Conservation (phyloP, 352 stramenopile species). For the Pythium rhizo-oryzae region DNA sequence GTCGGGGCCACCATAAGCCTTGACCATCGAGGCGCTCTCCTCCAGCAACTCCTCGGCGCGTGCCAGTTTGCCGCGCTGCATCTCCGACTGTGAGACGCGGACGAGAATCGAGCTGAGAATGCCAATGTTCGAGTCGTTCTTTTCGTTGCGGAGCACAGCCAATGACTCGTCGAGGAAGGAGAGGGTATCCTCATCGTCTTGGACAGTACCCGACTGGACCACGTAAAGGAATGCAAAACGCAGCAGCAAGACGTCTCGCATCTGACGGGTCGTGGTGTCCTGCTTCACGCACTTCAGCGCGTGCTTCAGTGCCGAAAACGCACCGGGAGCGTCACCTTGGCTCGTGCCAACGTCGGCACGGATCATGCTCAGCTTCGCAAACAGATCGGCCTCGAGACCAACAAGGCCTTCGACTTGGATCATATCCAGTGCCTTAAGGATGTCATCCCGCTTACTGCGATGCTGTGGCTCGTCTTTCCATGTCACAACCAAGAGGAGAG, state of each 20-base stretch:
- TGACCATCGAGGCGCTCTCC: slow-evolving; percentile 17
- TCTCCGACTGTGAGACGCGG: slow-evolving; percentile 24
- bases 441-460: slow-evolving; percentile 15
- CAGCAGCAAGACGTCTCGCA: slow-evolving; percentile 16
- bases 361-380: slow-evolving; percentile 22
- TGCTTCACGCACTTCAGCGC: slow-evolving; percentile 19
- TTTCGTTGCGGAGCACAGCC: neutral
- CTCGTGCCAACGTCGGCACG: slow-evolving; percentile 15
- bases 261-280: slow-evolving; percentile 2
- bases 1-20: slow-evolving; percentile 11
- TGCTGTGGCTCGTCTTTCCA: slow-evolving; percentile 23
- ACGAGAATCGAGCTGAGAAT: slow-evolving; percentile 19
- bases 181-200: slow-evolving; percentile 17
- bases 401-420: slow-evolving; percentile 25
- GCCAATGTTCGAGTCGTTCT: slow-evolving; percentile 4
- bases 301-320: slow-evolving; percentile 13
- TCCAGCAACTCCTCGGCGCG: slow-evolving; percentile 21
- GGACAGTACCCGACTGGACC: slow-evolving; percentile 7
- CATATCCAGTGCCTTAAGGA: slow-evolving; percentile 21
- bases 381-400: slow-evolving; percentile 21
- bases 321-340: slow-evolving; percentile 7
- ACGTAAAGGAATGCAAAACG: slow-evolving; percentile 25
- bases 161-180: slow-evolving; percentile 26
- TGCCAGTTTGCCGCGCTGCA: slow-evolving; percentile 6
- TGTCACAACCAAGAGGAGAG: slow-evolving; percentile 20